These are phyloP conservation scores for Iberis pinnata DNA, from an alignment of 345 rosid genomes.

Conservation along the genomic window DNA sequence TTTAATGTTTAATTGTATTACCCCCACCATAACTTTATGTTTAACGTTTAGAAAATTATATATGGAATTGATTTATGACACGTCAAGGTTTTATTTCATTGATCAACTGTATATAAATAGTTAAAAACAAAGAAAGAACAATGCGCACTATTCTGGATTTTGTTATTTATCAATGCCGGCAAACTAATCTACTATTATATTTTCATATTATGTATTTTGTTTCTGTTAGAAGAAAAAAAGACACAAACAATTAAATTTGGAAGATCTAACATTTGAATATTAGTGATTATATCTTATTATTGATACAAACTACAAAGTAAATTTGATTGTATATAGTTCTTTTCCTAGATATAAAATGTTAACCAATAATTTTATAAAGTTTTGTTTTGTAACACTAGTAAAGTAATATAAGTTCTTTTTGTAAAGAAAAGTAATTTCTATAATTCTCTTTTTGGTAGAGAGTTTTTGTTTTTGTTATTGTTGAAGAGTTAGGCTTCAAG, in stretches of 20 bases:
- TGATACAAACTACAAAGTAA: background rate
- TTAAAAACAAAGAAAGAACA: conserved; percentile 4
- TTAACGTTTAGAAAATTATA: background rate
- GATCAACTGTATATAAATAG: conserved; percentile 12
- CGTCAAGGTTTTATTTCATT: conserved; percentile 20
- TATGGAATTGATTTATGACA: conserved; percentile 14
- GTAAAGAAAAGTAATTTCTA: background rate
- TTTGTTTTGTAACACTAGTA: background rate
- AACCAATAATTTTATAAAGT: background rate
- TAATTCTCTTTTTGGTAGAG: background rate
- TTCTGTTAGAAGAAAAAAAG: too few species aligned
- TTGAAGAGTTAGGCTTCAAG: background rate
- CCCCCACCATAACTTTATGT: background rate
- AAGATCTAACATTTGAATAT: background rate
- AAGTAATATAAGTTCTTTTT: background rate
- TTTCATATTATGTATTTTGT: too few species aligned
- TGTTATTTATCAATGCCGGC: conserved; percentile 2
- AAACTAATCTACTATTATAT: background rate
- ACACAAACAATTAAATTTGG: background rate
- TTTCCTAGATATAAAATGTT: background rate
- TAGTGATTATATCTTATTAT: background rate
- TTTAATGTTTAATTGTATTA: conserved; percentile 6
- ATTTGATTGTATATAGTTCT: background rate
- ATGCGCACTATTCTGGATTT: conserved; percentile 4
- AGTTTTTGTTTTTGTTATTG: background rate